These are phyloP conservation scores for Heimioporus sp. DNA, from an alignment of 768 basidiomycete genomes.

Conservation along the genomic window DNA sequence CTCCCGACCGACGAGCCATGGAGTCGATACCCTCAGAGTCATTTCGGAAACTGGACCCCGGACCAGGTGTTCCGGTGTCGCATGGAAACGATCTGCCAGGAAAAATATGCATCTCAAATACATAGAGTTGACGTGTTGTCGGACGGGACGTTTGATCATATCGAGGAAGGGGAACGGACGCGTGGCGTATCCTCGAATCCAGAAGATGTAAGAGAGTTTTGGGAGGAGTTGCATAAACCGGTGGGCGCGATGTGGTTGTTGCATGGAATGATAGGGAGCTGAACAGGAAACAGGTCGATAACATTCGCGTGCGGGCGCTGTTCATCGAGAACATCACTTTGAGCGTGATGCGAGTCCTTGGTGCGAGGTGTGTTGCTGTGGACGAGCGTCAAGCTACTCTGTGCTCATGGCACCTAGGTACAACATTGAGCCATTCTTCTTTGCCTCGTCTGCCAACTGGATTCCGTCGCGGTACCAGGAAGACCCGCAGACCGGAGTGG, in stretches of 20 bases:
- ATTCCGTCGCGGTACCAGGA: conserved; percentile 45
- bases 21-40: conserved; percentile 46
- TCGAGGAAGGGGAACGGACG: conserved; percentile 1
- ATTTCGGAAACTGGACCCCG: conserved; percentile 56
- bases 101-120: conserved; percentile 13
- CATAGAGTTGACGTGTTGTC: conserved; percentile 20
- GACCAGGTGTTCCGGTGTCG: conserved; percentile 37
- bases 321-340: conserved; percentile 37
- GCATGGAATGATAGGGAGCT: neutral
- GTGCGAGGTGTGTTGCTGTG: conserved; percentile 30
- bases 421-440: conserved; percentile 44
- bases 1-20: conserved; percentile 17
- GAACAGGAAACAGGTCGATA: conserved; percentile 14
- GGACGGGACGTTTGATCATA: conserved; percentile 16
- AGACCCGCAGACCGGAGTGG: conserved; percentile 17
- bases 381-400: neutral
- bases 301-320: conserved; percentile 31
- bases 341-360: conserved; percentile 35
- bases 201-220: conserved; percentile 15
- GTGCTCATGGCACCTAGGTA: conserved; percentile 29
- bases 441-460: conserved; percentile 41
- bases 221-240: conserved; percentile 25
- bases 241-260: conserved; percentile 16
- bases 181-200: conserved; percentile 16
- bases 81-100: conserved; percentile 28